Evolutionary conservation across 352 stramenopile species (phyloP).

Genomic region (Pythium catenulatum): DNA sequence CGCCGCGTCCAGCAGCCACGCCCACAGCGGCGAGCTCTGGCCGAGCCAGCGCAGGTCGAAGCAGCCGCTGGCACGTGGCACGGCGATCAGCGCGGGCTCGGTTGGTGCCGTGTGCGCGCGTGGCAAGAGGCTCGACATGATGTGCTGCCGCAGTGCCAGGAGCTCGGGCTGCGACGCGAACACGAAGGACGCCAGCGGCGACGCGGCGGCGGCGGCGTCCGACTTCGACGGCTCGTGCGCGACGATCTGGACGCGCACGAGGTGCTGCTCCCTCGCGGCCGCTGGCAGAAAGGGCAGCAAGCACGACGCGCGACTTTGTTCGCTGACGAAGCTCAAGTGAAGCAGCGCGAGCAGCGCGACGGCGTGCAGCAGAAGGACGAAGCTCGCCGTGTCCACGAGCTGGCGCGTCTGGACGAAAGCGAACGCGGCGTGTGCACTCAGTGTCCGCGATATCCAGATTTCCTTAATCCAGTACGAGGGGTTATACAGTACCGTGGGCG

Average conservation of each 20-base stretch:
- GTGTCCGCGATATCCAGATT: no score
- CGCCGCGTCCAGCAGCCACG: slow-evolving; percentile 66
- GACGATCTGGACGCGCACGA: slow-evolving; percentile 31
- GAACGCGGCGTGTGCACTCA: no score
- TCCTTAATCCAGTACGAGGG: no score
- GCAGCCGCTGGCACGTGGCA: slow-evolving; percentile 70
- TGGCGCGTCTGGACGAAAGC: slow-evolving; percentile 56
- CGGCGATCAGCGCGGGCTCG: slow-evolving; percentile 58
- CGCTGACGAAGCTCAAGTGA: slow-evolving; percentile 78
- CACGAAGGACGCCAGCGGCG: slow-evolving; percentile 70
- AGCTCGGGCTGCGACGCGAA: slow-evolving; percentile 83
- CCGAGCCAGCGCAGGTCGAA: slow-evolving; percentile 74
- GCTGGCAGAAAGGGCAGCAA: slow-evolving; percentile 59
- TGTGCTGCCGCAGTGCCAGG: slow-evolving; percentile 66
- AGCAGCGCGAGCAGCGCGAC: slow-evolving; percentile 73
- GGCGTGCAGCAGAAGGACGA: slow-evolving; percentile 75
- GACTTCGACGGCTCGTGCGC: no score
- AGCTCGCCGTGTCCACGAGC: slow-evolving; percentile 77
- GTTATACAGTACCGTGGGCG: slow-evolving; percentile 71
- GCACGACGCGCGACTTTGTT: no score
- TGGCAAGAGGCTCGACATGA: no score
- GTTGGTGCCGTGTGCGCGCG: no score
- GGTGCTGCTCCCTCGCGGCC: slow-evolving; percentile 12
- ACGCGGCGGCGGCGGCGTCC: no score
- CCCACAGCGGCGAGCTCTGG: slow-evolving; percentile 67